Percentiles rank a stretch among this genome's conserved stretches.
Conservation (phyloP, 2,329 filamentous ascomycete species). For the Phaeosphaeriaceae sp. region DNA sequence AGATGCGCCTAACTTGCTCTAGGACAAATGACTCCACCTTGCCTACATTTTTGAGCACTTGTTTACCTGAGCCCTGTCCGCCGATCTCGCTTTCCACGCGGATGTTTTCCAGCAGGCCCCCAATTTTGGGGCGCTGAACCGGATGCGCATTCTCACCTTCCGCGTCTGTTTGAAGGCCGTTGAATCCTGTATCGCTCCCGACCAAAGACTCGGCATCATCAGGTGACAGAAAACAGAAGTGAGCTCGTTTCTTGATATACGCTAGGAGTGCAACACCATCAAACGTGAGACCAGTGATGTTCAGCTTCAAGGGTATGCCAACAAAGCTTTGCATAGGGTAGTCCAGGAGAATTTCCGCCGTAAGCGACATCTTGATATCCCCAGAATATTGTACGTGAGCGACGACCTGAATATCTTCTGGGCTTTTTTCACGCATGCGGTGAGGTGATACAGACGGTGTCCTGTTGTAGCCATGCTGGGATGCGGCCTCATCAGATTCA, state of each 20-base stretch:
- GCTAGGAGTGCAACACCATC: slow-evolving; percentile 93
- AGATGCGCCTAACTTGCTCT: slow-evolving; percentile 94
- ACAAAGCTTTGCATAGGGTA: slow-evolving; percentile 99
- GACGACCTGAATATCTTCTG: slow-evolving; percentile 91
- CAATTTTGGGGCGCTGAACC: slow-evolving; percentile 59
- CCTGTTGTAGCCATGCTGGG: slow-evolving; percentile 36
- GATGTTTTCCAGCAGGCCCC: slow-evolving; percentile 87
- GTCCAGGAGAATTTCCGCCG: slow-evolving; percentile 93
- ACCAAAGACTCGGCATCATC: slow-evolving; percentile 81
- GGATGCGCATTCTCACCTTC: slow-evolving; percentile 33
- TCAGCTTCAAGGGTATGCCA: slow-evolving; percentile 90
- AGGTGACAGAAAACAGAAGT: slow-evolving; percentile 93
- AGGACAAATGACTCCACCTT: slow-evolving; percentile 98
- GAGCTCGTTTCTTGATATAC: slow-evolving; percentile 84
- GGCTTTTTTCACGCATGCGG: slow-evolving; percentile 72
- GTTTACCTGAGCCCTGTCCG: slow-evolving; percentile 86
- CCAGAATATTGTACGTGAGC: slow-evolving; percentile 90
- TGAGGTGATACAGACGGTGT: slow-evolving; percentile 52
- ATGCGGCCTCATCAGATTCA: slow-evolving; percentile 33
- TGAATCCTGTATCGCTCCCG: slow-evolving; percentile 52
- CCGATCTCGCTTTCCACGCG: slow-evolving; percentile 98
- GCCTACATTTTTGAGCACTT: slow-evolving; percentile 96
- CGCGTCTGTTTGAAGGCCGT: slow-evolving; percentile 33
- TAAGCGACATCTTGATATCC: slow-evolving; percentile 85
- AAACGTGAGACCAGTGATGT: slow-evolving; percentile 93